phyloP scores from a whole-genome alignment of 176 grass and related monocot species.

The Rhynchospora tenuis region DNA sequence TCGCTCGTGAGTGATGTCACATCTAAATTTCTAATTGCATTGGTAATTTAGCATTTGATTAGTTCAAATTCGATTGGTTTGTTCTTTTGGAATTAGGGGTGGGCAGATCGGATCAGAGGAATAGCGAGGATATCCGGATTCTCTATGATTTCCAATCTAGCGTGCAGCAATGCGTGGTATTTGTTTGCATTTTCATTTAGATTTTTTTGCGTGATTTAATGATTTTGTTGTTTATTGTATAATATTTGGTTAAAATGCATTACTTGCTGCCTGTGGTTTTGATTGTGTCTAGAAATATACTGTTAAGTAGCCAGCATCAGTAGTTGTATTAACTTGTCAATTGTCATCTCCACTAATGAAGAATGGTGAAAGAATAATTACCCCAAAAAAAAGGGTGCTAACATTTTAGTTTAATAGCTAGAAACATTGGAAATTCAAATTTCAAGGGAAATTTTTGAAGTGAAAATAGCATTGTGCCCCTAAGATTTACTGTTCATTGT shows the following conservation, averaged over 20 bases:
- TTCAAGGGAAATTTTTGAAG: background rate
- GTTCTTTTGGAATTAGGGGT: background rate
- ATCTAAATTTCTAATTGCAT: background rate
- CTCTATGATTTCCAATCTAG: slow-evolving; percentile 70
- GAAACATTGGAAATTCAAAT: background rate
- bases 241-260: background rate
- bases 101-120: slow-evolving; percentile 34
- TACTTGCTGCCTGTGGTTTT: background rate
- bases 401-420: background rate
- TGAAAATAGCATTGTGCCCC: background rate
- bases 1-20: slow-evolving; percentile 38
- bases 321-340: background rate
- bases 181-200: background rate
- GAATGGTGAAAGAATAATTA: background rate
- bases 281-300: background rate
- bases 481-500: background rate
- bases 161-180: slow-evolving; percentile 86
- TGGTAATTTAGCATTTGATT: background rate
- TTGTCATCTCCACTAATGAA: background rate
- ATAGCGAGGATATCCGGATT: slow-evolving; percentile 43
- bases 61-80: background rate
- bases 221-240: background rate
- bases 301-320: background rate
- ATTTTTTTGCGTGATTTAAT: background rate
- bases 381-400: background rate